A percentile compares a stretch with the other conserved stretches of the same genome.
Evolutionary conservation across 345 rosid species (phyloP).

Genomic region (Iberis pinnata): DNA sequence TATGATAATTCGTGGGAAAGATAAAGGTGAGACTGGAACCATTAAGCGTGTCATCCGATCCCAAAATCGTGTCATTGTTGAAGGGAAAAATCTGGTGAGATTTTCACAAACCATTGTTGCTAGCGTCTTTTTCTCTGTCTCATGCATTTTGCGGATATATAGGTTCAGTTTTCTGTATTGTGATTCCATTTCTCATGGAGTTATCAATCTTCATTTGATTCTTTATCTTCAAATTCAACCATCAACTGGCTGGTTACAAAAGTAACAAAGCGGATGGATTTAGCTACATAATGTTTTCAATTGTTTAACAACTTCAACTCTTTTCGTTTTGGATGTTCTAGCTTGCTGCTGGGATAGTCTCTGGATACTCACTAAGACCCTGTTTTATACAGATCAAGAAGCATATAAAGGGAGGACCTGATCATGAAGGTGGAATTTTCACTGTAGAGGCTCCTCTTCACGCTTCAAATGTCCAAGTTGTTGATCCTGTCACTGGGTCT

Average conservation of each 20-base stretch:
- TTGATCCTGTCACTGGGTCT: slow-evolving; percentile 93
- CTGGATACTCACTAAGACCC: not conserved
- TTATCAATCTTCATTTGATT: not conserved
- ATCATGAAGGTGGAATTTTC: slow-evolving; percentile 95
- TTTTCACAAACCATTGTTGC: not conserved
- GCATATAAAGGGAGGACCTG: slow-evolving; percentile 80
- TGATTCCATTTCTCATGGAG: no score
- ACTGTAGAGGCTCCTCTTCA: slow-evolving; percentile 94
- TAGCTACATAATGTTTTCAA: not conserved
- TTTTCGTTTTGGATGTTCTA: not conserved
- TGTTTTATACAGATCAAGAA: slow-evolving; percentile 61
- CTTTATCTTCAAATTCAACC: not conserved
- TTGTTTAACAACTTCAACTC: not conserved
- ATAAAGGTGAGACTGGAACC: slow-evolving; percentile 71
- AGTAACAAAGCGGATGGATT: not conserved
- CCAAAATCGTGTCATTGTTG: slow-evolving; percentile 82
- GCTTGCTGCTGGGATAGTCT: not conserved
- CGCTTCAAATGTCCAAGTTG: slow-evolving; percentile 87
- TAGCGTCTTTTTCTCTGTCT: no score
- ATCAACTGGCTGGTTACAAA: not conserved
- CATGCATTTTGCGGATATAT: not conserved
- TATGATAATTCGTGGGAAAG: slow-evolving; percentile 81
- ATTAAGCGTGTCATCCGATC: slow-evolving; percentile 75
- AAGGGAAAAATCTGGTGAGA: slow-evolving; percentile 79
- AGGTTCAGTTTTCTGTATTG: no score